Evolutionary conservation across 495 filamentous ascomycete species (phyloP).

Genomic region (Pseudevernia furfuracea): DNA sequence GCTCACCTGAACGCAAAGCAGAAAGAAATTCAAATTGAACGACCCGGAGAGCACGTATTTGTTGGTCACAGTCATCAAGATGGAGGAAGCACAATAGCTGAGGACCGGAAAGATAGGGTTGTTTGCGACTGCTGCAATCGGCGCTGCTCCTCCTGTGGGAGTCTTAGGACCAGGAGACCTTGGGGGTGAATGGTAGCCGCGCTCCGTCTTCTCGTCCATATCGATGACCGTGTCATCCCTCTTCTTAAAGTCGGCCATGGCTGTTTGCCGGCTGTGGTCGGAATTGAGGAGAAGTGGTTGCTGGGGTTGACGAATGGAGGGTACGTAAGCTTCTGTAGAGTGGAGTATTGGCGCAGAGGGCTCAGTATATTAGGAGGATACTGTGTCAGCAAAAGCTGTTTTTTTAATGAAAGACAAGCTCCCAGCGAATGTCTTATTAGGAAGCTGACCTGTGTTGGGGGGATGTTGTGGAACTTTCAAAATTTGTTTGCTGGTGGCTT

Average conservation of each 20-base stretch:
- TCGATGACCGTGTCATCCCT: conserved; percentile 71
- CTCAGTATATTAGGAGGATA: background rate
- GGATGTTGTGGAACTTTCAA: background rate
- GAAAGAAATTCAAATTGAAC: conserved; percentile 96
- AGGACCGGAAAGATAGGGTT: conserved; percentile 74
- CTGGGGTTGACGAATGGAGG: background rate
- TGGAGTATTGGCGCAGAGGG: background rate
- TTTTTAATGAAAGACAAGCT: background rate
- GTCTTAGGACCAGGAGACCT: conserved; percentile 33
- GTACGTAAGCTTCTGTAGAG: background rate
- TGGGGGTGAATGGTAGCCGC: conserved; percentile 44
- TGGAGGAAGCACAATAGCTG: conserved; percentile 88
- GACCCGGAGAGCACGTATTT: conserved; percentile 92
- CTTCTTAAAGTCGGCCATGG: conserved; percentile 76
- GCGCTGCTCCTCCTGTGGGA: conserved; percentile 26
- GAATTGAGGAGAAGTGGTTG: conserved; percentile 2
- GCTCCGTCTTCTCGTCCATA: conserved; percentile 53
- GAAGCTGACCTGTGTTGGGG: background rate
- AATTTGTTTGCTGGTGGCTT: background rate
- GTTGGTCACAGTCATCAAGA: conserved; percentile 98
- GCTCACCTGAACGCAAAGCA: conserved; percentile 83
- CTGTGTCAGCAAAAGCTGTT: background rate
- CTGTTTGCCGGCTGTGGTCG: conserved; percentile 19
- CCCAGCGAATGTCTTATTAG: background rate
- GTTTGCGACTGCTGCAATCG: conserved; percentile 44